These are phyloP conservation scores for Acacia melanoxylon DNA, from an alignment of 306 rosid species.

Conservation along the genomic window DNA sequence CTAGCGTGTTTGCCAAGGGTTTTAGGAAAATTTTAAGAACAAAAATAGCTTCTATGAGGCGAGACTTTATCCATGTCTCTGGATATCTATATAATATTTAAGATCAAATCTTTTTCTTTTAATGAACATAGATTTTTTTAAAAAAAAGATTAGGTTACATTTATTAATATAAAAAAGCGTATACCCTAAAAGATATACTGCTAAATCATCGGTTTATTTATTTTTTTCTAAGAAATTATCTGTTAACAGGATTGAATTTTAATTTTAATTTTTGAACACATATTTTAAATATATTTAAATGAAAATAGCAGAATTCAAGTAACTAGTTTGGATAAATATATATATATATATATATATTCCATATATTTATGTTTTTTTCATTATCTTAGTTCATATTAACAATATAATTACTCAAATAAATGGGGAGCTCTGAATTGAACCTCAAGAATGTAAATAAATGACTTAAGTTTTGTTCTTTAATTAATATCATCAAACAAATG, in stretches of 20 bases:
- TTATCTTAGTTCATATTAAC: too few relatives aligned
- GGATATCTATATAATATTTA: neutral
- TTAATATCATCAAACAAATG: too few relatives aligned
- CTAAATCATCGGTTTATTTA: neutral
- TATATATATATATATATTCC: too few relatives aligned
- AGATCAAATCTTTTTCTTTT: neutral
- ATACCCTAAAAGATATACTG: neutral
- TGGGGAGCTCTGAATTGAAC: too few relatives aligned
- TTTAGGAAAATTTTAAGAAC: too few relatives aligned
- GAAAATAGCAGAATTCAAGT: neutral
- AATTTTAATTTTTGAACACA: neutral
- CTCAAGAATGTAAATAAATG: too few relatives aligned
- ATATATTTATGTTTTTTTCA: too few relatives aligned
- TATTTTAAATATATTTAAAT: neutral
- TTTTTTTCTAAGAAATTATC: neutral
- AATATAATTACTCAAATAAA: neutral
- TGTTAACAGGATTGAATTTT: neutral
- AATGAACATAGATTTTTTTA: neutral
- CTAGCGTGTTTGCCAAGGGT: constrained; percentile 32
- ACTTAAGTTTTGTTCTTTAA: too few relatives aligned
- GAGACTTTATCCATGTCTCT: neutral
- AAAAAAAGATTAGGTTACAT: neutral
- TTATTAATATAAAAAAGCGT: neutral
- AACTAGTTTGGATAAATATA: too few relatives aligned
- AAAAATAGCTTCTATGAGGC: constrained; percentile 76